phyloP scores from a whole-genome alignment of 2,329 filamentous ascomycete species.

The Fusarium sp. region DNA sequence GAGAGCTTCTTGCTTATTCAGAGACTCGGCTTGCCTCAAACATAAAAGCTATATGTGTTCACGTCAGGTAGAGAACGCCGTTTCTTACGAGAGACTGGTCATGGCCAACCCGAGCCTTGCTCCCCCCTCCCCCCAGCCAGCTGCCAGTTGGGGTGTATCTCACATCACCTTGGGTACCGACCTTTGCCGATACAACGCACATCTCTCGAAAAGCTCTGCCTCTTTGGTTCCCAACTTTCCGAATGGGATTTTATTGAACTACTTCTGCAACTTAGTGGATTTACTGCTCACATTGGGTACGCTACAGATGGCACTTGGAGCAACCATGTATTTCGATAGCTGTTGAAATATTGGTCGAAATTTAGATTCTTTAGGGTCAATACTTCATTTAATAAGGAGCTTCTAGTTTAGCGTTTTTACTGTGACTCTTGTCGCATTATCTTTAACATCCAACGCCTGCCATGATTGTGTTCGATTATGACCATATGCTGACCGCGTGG shows the following conservation, averaged over 20 bases:
- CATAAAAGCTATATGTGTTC: background rate
- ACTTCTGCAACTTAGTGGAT: conserved; percentile 25
- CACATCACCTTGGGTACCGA: background rate
- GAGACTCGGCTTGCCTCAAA: background rate
- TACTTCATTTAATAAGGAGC: background rate
- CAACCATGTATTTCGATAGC: background rate
- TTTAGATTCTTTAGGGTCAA: background rate
- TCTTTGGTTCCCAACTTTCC: background rate
- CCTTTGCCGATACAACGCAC: conserved; percentile 11
- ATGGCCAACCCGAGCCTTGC: background rate
- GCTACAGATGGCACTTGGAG: background rate
- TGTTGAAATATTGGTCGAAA: too few relatives aligned
- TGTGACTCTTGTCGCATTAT: background rate
- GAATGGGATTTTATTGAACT: background rate
- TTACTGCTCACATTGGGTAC: conserved; percentile 26
- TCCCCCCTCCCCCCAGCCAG: background rate
- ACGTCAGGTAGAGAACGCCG: background rate
- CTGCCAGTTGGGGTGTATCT: background rate
- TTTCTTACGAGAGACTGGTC: too few relatives aligned
- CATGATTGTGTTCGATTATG: background rate
- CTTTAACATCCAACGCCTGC: background rate
- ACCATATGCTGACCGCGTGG: background rate
- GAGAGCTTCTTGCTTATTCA: too few relatives aligned
- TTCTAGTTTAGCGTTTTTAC: background rate
- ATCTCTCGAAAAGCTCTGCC: conserved; percentile 9